Evolutionary conservation across 2,329 filamentous ascomycete genomes (phyloP), one percentile per base, ranked within the genome.

Genomic region (Magnaporthiopsis rhizophila): DNA sequence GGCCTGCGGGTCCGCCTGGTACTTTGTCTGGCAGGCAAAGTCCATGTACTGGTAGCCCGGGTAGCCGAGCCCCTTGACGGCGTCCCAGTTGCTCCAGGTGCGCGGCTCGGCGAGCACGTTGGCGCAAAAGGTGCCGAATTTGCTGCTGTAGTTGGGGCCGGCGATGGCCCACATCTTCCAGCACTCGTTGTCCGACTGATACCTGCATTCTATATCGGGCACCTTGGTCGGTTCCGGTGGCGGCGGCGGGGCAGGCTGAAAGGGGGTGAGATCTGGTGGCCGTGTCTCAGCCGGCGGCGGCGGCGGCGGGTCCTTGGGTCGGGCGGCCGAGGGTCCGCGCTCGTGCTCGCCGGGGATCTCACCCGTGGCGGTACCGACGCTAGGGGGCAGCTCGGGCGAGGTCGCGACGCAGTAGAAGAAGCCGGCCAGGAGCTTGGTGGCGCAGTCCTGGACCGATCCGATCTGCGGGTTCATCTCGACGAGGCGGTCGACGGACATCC

Each of bases 391-490:
- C 60, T 21, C 26, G 60, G 60, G 38, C 11, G 38, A 45, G 18
- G 38, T 45, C 1, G 60, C 13, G n/a, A 62, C 28, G 61, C 61
- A 62, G 61, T 62, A 62, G 28, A 21, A 56, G 30, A n/a, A 62
- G 45, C 34, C n/a, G 13, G 45, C 28, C 6, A 62, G 50, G 3
- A 62, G 36, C 45, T 30, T 32, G 45, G 50, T 36, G n/a, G 45
- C 15, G 18, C 61, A 62, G 15, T 34, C 50, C 50, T 56, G 38
- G 45, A n/a, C 24, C 12, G 24, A 15, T 9, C 61, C 26, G 12
- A 62, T 56, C 61, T 56, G 50, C 11, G 61, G 61, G 61, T 62
- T 62, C 38, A 62, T 62, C 50, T 34, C 26, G 13, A 62, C 24
- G 61, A 62, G 58, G 28, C 50, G 28, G 5, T 62, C 61, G 12